phyloP scores from a whole-genome alignment of 306 rosid genomes.

The Carpinus fangiana region DNA sequence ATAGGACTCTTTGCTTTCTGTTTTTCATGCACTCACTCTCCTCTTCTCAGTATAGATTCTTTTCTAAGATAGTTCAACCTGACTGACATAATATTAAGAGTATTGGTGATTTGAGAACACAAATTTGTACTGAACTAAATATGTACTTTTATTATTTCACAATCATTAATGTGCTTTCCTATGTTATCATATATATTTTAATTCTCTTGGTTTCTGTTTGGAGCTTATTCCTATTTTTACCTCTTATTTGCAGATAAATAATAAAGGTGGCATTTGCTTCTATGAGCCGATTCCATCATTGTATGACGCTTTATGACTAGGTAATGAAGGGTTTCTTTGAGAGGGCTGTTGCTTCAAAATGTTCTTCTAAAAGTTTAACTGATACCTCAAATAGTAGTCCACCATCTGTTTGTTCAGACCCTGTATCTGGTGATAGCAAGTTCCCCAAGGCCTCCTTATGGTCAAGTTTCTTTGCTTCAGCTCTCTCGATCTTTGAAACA shows the following conservation, averaged over 20 bases:
- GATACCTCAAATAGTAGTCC: constrained; percentile 51
- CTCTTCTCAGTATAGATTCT: not conserved
- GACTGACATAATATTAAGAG: not conserved
- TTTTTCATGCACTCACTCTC: not conserved
- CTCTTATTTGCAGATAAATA: constrained; percentile 39
- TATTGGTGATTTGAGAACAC: not conserved
- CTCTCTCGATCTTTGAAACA: constrained; percentile 70
- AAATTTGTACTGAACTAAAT: not conserved
- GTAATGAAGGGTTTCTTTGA: constrained; percentile 70
- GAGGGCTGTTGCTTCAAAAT: constrained; percentile 53
- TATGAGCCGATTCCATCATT: constrained; percentile 47
- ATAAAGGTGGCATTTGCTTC: constrained; percentile 40
- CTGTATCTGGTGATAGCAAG: constrained; percentile 52
- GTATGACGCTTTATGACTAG: constrained; percentile 47
- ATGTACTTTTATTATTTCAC: not conserved
- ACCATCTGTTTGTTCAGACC: constrained; percentile 47
- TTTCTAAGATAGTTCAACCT: not conserved
- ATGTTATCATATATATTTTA: not conserved
- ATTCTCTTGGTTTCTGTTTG: not conserved
- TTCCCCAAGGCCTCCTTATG: constrained; percentile 69
- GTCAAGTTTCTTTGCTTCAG: constrained; percentile 79
- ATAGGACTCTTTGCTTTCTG: not conserved
- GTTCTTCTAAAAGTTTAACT: constrained; percentile 55
- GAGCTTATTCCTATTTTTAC: constrained; percentile 22
- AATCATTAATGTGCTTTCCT: not conserved